A percentile compares a stretch with the other conserved stretches of the same genome.
Evolutionary conservation across 768 basidiomycete genomes (phyloP).

Genomic region (Rhodotorula babjevae): DNA sequence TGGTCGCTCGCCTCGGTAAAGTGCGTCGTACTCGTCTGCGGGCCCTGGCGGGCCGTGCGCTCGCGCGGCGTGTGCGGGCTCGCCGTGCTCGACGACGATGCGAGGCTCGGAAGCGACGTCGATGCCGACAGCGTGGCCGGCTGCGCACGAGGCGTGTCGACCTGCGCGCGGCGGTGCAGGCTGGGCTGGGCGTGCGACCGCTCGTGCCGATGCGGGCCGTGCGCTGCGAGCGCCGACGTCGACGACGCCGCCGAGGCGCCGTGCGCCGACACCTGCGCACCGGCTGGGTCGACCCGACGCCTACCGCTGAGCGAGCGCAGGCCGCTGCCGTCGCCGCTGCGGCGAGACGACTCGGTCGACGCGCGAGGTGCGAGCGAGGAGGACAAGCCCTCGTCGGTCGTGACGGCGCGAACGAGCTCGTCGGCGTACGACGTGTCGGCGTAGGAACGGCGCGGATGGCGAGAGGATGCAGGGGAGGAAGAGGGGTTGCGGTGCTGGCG

Average conservation of each 20-base stretch:
- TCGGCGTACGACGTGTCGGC: neutral
- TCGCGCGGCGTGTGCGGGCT: neutral
- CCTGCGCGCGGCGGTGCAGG: neutral
- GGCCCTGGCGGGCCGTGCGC: neutral
- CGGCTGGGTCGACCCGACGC: neutral
- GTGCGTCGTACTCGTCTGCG: conserved; percentile 1
- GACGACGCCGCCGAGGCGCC: neutral
- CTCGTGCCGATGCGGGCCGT: neutral
- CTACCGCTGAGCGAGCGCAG: conserved; percentile 9
- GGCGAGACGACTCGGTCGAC: neutral
- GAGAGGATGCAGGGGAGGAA: neutral
- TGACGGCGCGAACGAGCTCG: neutral
- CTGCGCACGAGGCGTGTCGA: too few species aligned
- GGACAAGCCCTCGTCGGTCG: neutral
- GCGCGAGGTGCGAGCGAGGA: neutral
- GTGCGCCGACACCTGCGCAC: neutral
- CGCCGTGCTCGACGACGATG: neutral
- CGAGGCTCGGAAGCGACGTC: neutral
- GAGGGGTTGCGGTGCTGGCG: too few species aligned
- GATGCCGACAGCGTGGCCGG: neutral
- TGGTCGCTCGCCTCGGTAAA: neutral
- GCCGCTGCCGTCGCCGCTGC: neutral
- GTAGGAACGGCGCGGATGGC: neutral
- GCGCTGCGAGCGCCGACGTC: conserved; percentile 4
- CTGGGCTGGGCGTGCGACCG: neutral